These are phyloP conservation scores for Rickenella mellea DNA, from an alignment of 768 basidiomycete genomes.

Conservation along the genomic window DNA sequence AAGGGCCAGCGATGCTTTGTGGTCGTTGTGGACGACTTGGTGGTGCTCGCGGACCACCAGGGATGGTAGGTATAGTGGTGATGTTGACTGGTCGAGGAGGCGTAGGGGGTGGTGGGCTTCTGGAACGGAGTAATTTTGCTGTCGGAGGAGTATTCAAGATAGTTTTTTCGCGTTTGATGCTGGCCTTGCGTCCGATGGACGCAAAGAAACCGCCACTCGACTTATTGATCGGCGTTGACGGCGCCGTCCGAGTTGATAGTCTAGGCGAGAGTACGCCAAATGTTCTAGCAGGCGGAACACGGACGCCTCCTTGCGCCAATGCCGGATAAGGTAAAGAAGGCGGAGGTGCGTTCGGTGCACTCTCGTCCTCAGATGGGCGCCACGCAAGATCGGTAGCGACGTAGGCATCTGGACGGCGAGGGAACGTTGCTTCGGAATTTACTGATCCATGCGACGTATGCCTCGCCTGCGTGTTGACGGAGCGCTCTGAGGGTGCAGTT, in stretches of 20 bases:
- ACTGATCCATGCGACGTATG: constrained; percentile 65
- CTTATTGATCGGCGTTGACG: constrained; percentile 30
- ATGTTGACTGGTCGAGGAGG: constrained; percentile 22
- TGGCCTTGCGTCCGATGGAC: constrained; percentile 64
- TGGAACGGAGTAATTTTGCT: constrained; percentile 19
- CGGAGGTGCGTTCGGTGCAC: constrained; percentile 46
- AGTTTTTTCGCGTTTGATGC: constrained; percentile 31
- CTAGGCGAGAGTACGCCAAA: constrained; percentile 16
- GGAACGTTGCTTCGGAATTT: constrained; percentile 71
- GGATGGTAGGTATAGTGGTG: constrained; percentile 40
- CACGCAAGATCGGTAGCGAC: constrained; percentile 65
- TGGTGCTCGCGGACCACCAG: constrained; percentile 67
- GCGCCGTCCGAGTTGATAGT: constrained; percentile 22
- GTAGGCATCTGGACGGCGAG: constrained; percentile 68
- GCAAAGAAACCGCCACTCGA: constrained; percentile 60
- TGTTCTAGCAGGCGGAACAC: constrained; percentile 18
- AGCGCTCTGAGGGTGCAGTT: constrained; percentile 16
- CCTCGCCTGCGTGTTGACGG: constrained; percentile 18
- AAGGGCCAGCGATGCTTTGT: constrained; percentile 43
- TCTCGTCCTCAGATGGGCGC: constrained; percentile 29
- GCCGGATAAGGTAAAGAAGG: constrained; percentile 64
- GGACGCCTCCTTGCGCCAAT: constrained; percentile 28
- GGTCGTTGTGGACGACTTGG: constrained; percentile 52
- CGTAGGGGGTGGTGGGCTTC: no score
- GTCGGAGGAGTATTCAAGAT: constrained; percentile 28